These are phyloP conservation scores for Miamiensis avidus DNA, from an alignment of 169 alveolate genomes.

Conservation along the genomic window DNA sequence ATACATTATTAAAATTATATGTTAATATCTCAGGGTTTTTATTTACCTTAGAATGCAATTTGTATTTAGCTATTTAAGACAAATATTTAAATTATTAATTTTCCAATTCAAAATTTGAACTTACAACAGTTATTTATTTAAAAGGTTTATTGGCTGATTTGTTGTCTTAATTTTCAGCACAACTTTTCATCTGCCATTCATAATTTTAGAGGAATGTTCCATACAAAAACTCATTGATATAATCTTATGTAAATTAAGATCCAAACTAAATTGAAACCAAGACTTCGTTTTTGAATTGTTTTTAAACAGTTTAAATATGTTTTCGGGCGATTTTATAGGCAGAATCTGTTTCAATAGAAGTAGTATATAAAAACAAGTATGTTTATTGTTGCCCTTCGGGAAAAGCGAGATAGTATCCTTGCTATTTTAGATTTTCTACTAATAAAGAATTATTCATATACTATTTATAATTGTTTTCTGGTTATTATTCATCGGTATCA, in stretches of 20 bases:
- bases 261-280: neutral
- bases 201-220: neutral
- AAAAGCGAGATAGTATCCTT: neutral
- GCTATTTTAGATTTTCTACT: neutral
- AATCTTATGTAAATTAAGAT: too few relatives aligned
- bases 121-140: too few relatives aligned
- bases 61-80: neutral
- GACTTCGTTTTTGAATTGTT: neutral
- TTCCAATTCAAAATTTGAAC: neutral
- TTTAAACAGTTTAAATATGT: too few relatives aligned
- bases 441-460: neutral
- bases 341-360: neutral
- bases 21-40: neutral
- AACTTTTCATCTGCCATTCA: neutral
- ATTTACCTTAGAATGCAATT: neutral
- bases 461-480: too few relatives aligned
- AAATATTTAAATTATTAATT: too few relatives aligned
- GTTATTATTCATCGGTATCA: neutral
- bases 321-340: neutral
- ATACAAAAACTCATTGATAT: neutral
- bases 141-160: neutral
- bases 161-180: neutral
- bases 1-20: too few relatives aligned
- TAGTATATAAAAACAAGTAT: neutral
- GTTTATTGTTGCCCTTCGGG: neutral